Evolutionary conservation across 345 rosid species (phyloP).

Genomic region (Syzygium aqueum): DNA sequence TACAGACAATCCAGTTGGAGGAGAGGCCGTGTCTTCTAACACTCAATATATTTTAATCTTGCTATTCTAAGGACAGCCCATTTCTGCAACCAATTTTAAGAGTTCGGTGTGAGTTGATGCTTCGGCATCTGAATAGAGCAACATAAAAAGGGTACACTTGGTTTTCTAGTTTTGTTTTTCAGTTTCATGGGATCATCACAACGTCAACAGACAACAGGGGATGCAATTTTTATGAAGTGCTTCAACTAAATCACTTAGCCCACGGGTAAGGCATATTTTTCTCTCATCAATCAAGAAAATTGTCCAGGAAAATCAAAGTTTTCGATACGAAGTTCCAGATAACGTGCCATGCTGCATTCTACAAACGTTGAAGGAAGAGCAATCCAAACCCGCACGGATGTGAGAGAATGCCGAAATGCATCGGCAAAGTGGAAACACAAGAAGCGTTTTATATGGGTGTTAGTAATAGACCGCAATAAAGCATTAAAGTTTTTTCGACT

Average conservation of each 20-base stretch:
- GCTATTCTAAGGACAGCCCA: background rate
- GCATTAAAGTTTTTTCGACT: background rate
- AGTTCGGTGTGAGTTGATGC: background rate
- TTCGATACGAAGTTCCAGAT: background rate
- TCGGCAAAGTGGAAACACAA: background rate
- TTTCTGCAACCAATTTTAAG: background rate
- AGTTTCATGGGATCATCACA: background rate
- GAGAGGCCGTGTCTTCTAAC: background rate
- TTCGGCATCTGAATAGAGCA: background rate
- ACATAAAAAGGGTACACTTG: background rate
- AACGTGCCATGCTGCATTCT: background rate
- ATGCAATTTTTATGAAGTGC: background rate
- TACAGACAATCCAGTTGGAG: background rate
- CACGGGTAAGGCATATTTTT: background rate
- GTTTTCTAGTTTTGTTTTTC: background rate
- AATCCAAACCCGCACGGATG: background rate
- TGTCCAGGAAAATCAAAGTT: background rate
- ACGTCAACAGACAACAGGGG: background rate
- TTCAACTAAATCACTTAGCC: background rate
- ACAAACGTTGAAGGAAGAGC: background rate
- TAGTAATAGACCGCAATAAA: rapidly evolving
- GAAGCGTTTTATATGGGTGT: background rate
- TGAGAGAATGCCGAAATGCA: background rate
- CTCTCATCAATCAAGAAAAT: background rate
- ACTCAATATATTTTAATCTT: background rate